Evolutionary conservation across 495 filamentous ascomycete genomes (phyloP).

Genomic region (Daldinia loculata): DNA sequence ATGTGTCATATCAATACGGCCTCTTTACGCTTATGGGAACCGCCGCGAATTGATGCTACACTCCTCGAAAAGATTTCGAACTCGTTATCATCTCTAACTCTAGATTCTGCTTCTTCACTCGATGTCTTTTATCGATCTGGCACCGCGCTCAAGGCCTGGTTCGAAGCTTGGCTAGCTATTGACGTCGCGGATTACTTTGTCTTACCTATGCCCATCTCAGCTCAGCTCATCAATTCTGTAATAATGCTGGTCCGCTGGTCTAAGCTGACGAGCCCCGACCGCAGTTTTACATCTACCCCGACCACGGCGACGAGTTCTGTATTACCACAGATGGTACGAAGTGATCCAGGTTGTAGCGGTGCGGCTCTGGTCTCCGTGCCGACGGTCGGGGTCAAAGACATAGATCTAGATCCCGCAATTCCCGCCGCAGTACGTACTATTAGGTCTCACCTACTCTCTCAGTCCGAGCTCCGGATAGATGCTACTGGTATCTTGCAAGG

Average conservation of each 20-base stretch:
- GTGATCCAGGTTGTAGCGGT: constrained; percentile 23
- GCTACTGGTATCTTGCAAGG: constrained; percentile 38
- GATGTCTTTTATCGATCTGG: constrained; percentile 48
- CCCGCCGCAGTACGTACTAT: constrained; percentile 40
- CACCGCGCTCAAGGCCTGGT: constrained; percentile 50
- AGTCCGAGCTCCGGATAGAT: constrained; percentile 45
- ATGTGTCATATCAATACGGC: constrained; percentile 41
- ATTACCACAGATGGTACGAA: not conserved
- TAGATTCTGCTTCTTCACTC: constrained; percentile 42
- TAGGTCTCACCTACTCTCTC: constrained; percentile 38
- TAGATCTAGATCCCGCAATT: constrained; percentile 42
- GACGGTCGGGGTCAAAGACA: constrained; percentile 8
- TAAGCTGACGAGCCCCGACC: constrained; percentile 37
- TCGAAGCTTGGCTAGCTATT: constrained; percentile 52
- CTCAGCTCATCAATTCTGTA: constrained; percentile 53
- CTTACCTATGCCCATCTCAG: constrained; percentile 47
- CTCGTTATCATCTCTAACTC: constrained; percentile 46
- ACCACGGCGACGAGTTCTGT: not conserved
- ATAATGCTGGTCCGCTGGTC: constrained; percentile 52
- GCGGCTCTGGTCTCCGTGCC: constrained; percentile 8
- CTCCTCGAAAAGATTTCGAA: constrained; percentile 45
- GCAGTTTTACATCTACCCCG: not conserved
- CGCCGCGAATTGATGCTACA: constrained; percentile 39
- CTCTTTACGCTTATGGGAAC: constrained; percentile 43
- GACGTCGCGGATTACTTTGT: constrained; percentile 50